Percentiles rank a stretch among this genome's conserved stretches.
Conservation (phyloP, 1,139 yeast species). For the Komagataea norvegica region DNA sequence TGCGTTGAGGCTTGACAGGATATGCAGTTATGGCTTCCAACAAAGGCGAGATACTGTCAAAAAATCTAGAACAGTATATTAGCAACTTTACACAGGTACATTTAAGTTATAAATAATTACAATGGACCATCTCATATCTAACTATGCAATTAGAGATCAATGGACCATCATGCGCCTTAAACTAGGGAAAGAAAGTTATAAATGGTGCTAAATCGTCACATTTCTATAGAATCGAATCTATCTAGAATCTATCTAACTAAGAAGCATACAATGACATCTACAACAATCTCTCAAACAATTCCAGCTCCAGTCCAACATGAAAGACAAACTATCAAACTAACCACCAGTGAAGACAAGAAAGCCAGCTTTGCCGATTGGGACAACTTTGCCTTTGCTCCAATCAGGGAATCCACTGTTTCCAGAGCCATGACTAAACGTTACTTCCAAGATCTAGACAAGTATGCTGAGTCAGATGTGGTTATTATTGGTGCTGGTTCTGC, state of each 20-base stretch:
- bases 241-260: neutral
- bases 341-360: neutral
- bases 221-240: neutral
- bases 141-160: too few species aligned
- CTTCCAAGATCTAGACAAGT: slow-evolving; percentile 37
- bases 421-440: slow-evolving; percentile 79
- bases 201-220: too few species aligned
- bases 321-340: neutral
- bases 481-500: neutral
- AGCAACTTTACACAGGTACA: too few species aligned
- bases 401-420: slow-evolving; percentile 76
- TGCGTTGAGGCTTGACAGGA: too few species aligned
- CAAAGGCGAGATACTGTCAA: too few species aligned
- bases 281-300: neutral
- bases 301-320: neutral
- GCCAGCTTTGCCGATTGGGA: slow-evolving; percentile 49
- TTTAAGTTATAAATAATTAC: too few species aligned
- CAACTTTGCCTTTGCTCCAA: slow-evolving; percentile 62
- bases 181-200: too few species aligned
- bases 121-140: too few species aligned
- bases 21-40: too few species aligned
- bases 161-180: too few species aligned
- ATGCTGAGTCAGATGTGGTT: neutral
- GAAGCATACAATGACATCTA: neutral
- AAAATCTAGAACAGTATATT: too few species aligned